Base-by-base conservation (phyloP, 2,329 filamentous ascomycete species). In the Cyclaneusma minus region DNA sequence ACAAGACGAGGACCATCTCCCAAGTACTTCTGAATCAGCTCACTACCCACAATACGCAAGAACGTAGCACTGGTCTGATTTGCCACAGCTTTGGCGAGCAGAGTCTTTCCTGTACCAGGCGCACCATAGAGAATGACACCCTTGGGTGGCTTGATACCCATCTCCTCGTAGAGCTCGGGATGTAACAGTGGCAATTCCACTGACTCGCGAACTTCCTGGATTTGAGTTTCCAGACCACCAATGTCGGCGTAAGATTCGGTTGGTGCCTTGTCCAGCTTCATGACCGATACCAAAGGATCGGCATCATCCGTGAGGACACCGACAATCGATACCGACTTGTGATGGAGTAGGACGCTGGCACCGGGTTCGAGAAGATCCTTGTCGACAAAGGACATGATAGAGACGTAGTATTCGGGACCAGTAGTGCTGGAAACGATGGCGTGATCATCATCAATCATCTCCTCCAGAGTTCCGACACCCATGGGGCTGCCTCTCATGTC, bases 331-430 rank as follows among this genome's bases (percentile, higher is more conserved):
- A 95, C 87, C 28, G 81, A 91, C 62, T 98, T 98, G 56, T 98
- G 89, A 48, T 98, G 89, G 32, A 98, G 62, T 25, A 98, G 62
- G 25, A 98, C 89, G 43, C 84, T 94, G 11, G 89, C 84, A 34
- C 91, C 91, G 2, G 89, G 89, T 55, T 98, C 89, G 22, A 98
- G 67, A 4, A 98, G 70, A 47, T 98, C 89, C 58, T 98, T 98
- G 64, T 98, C 89, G 39, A 98, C 89, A 46, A 98, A 98, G 29
- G 87, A 94, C 89, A 95, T 95, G 67, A 98, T 98, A 42, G 85
- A 94, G 39, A 98, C 89, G 52, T 95, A 98, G 66, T 93, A 98
- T 54, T 98, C 89, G 1, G 89, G 89, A 0, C 89, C 89, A 5
- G 89, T 95, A 1, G 89, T 91, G 51, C 84, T 93, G 11, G 85